Percentiles rank a stretch among this genome's conserved stretches.
phyloP scores from a whole-genome alignment of 352 stramenopile genomes.

The Phytophthora syringae region DNA sequence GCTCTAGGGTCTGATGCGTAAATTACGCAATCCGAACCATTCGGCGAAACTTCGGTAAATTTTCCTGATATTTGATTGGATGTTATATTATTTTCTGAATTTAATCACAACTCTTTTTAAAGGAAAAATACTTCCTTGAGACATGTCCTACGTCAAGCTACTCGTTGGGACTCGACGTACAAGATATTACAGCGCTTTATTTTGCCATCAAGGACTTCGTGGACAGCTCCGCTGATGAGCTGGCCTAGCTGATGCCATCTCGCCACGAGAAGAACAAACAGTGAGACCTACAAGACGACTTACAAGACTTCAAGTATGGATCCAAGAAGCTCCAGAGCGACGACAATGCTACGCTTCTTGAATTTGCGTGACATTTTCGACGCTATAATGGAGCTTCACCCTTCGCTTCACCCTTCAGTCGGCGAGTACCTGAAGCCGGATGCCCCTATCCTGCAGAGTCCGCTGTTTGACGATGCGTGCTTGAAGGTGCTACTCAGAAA shows the following conservation, averaged over 20 bases:
- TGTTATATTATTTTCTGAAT: neutral
- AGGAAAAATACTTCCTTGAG: neutral
- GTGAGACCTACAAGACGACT: neutral
- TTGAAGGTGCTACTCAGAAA: neutral
- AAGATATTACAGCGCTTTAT: constrained; percentile 11
- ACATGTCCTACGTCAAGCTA: neutral
- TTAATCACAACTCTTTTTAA: neutral
- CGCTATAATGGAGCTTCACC: neutral
- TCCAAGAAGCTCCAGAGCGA: constrained; percentile 8
- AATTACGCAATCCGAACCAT: constrained; percentile 4
- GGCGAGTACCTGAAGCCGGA: neutral
- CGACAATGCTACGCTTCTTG: constrained; percentile 10
- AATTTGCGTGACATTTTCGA: neutral
- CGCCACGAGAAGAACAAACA: constrained; percentile 9
- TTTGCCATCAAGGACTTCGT: constrained; percentile 8
- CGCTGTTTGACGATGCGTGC: neutral
- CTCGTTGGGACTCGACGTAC: constrained; percentile 1
- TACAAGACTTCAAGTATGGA: neutral
- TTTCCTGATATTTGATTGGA: neutral
- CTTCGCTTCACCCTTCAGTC: too few relatives aligned
- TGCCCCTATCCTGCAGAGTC: neutral
- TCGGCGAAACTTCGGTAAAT: constrained; percentile 5
- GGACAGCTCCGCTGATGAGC: neutral
- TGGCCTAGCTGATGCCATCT: constrained; percentile 1
- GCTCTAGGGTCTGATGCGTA: constrained; percentile 5